These are phyloP conservation scores for Dioscorea cayenensis DNA, from an alignment of 116 monocot genomes.

Conservation along the genomic window DNA sequence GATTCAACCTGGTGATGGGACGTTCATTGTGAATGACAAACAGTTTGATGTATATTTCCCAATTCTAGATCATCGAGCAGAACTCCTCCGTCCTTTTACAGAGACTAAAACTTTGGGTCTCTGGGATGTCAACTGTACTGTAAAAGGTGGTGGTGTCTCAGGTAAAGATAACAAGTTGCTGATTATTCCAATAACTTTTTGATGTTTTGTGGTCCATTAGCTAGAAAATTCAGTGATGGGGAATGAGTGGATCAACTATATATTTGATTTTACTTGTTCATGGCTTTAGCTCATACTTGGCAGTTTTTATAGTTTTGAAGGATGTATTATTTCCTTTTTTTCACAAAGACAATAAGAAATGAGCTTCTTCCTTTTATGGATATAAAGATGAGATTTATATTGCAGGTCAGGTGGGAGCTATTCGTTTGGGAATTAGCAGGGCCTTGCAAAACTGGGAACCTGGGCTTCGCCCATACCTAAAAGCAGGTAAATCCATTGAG, in stretches of 20 bases:
- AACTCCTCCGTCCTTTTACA: conserved; percentile 85
- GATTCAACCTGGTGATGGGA: conserved; percentile 86
- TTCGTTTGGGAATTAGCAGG: conserved; percentile 90
- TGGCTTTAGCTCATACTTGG: too few species aligned
- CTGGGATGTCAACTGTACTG: conserved; percentile 88
- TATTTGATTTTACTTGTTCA: too few species aligned
- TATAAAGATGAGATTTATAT: background rate
- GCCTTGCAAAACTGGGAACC: conserved; percentile 96
- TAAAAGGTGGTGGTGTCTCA: conserved; percentile 93
- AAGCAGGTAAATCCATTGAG: conserved; percentile 52
- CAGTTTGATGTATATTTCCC: conserved; percentile 89
- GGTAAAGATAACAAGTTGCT: conserved; percentile 23
- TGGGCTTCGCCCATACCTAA: conserved; percentile 66
- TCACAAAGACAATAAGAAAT: background rate
- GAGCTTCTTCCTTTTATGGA: background rate
- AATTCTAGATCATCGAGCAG: conserved; percentile 81
- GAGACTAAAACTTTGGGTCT: conserved; percentile 80
- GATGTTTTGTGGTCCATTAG: too few species aligned
- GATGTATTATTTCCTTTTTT: background rate
- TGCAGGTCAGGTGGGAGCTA: conserved; percentile 96
- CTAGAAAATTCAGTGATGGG: too few species aligned
- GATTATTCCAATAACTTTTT: too few species aligned
- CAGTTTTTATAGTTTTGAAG: too few species aligned
- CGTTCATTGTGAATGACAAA: conserved; percentile 80
- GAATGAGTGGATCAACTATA: too few species aligned